These are phyloP conservation scores for Hydnum rufescens DNA, from an alignment of 768 basidiomycete species.

Conservation along the genomic window DNA sequence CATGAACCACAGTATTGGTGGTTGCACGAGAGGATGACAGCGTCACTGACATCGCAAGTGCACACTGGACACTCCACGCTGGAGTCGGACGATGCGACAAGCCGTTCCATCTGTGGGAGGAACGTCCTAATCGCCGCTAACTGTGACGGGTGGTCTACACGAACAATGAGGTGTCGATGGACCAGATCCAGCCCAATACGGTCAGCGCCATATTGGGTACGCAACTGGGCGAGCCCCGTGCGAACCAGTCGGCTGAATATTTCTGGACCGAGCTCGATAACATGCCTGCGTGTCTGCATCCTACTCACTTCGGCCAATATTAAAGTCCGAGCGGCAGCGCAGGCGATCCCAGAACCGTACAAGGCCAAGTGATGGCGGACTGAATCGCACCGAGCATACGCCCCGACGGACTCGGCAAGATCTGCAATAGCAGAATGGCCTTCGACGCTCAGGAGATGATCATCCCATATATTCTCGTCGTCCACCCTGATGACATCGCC, in stretches of 20 bases:
- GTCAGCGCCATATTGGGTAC: slow-evolving; percentile 32
- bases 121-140: too few species aligned
- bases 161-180: slow-evolving; percentile 28
- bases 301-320: slow-evolving; percentile 30
- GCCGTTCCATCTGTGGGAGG: too few species aligned
- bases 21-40: slow-evolving; percentile 37
- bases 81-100: too few species aligned
- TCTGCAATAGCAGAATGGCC: slow-evolving; percentile 27
- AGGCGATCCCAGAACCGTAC: slow-evolving; percentile 25
- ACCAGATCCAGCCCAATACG: slow-evolving; percentile 33
- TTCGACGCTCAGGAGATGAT: slow-evolving; percentile 23
- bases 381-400: slow-evolving; percentile 25
- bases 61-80: slow-evolving; percentile 43
- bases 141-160: too few species aligned
- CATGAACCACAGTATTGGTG: slow-evolving; percentile 53
- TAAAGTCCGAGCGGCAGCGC: neutral
- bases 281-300: slow-evolving; percentile 25
- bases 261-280: slow-evolving; percentile 28
- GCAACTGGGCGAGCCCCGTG: slow-evolving; percentile 27
- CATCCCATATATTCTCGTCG: slow-evolving; percentile 24
- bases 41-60: slow-evolving; percentile 33
- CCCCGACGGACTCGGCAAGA: slow-evolving; percentile 22
- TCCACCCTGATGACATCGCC: neutral
- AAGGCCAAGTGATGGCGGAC: slow-evolving; percentile 27
- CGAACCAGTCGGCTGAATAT: slow-evolving; percentile 29